Conservation (phyloP, 2,329 filamentous ascomycete species). For the Verticillium albo-atrum region DNA sequence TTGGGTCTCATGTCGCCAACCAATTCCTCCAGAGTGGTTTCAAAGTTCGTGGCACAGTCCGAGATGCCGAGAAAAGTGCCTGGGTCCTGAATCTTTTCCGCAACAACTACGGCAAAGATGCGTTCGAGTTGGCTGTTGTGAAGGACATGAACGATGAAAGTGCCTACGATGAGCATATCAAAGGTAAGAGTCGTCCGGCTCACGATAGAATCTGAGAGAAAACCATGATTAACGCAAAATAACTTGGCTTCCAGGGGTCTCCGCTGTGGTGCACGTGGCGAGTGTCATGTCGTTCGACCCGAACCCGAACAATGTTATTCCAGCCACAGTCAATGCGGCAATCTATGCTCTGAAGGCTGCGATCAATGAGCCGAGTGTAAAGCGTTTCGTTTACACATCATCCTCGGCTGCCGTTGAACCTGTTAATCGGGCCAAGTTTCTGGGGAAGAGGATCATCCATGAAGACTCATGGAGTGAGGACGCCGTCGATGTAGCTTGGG, state of each 20-base stretch:
- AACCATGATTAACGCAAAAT: too few species aligned
- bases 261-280: too few species aligned
- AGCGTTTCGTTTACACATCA: slow-evolving; percentile 34
- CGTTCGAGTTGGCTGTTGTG: slow-evolving; percentile 27
- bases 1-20: slow-evolving; percentile 34
- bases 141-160: slow-evolving; percentile 23
- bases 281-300: too few species aligned
- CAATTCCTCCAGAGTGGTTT: slow-evolving; percentile 33
- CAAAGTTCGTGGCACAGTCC: slow-evolving; percentile 39
- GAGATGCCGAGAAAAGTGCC: slow-evolving; percentile 23
- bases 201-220: too few species aligned
- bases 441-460: too few species aligned
- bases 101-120: slow-evolving; percentile 23
- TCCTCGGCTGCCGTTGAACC: slow-evolving; percentile 19
- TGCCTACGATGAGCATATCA: slow-evolving; percentile 20
- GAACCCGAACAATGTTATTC: too few species aligned
- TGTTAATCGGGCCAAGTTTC: slow-evolving; percentile 18
- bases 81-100: slow-evolving; percentile 25
- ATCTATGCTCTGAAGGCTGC: slow-evolving; percentile 28
- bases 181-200: slow-evolving; percentile 15
- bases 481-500: too few species aligned
- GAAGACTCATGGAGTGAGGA: too few species aligned
- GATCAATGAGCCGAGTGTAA: slow-evolving; percentile 25
- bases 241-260: too few species aligned
- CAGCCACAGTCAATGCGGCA: slow-evolving; percentile 18